phyloP scores from a whole-genome alignment of 23 red algal genomes.

The Gracilaria caudata region DNA sequence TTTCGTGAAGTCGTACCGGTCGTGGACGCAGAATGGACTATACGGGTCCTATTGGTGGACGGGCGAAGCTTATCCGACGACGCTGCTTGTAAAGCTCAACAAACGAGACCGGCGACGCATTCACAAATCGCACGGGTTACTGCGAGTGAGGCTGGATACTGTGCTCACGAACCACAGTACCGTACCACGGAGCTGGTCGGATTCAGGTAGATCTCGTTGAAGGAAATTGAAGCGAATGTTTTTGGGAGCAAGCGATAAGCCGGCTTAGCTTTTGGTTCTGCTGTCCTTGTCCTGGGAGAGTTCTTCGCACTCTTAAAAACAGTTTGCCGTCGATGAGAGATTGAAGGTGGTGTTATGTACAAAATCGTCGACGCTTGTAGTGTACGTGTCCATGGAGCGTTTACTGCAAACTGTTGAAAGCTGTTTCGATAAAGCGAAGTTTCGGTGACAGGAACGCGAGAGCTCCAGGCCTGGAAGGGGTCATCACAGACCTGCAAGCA shows the following conservation, averaged over 20 bases:
- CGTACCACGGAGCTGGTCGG: constrained; percentile 76
- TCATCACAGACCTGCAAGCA: not conserved
- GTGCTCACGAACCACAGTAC: constrained; percentile 82
- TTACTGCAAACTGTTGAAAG: constrained; percentile 20
- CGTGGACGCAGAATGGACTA: not conserved
- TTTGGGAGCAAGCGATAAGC: constrained; percentile 81
- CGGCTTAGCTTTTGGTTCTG: constrained; percentile 51
- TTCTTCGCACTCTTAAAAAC: constrained; percentile 27
- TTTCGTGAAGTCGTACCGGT: not conserved
- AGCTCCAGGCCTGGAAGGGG: not conserved
- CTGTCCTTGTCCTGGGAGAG: constrained; percentile 24
- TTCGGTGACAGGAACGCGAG: not conserved
- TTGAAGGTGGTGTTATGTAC: constrained; percentile 64
- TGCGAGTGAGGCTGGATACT: too few species aligned
- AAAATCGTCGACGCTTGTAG: constrained; percentile 39
- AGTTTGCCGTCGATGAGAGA: not conserved
- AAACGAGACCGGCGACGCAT: too few species aligned
- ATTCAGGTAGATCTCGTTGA: constrained; percentile 80
- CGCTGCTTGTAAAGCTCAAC: not conserved
- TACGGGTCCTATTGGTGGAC: too few species aligned
- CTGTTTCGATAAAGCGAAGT: constrained; percentile 29
- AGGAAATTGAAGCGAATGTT: constrained; percentile 94
- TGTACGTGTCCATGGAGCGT: constrained; percentile 63
- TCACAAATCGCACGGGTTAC: too few species aligned
- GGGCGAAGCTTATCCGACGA: not conserved